Percentiles rank a stretch among this genome's conserved stretches.
Evolutionary conservation across 2,329 filamentous ascomycete genomes (phyloP).

Genomic region (Tolypocladium endophyticum): DNA sequence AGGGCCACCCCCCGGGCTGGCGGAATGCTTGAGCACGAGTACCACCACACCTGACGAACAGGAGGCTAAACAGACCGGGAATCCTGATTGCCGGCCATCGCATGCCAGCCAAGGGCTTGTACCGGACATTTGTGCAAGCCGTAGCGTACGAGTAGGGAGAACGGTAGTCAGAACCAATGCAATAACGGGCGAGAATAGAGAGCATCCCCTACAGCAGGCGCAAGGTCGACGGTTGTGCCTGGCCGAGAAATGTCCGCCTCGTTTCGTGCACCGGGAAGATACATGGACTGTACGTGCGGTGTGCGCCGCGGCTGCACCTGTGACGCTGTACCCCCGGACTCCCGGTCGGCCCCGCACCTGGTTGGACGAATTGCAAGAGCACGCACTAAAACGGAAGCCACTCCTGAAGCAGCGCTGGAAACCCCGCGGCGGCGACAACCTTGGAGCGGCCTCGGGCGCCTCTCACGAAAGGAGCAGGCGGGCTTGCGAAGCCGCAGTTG

Average conservation of each 20-base stretch:
- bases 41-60: neutral
- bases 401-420: neutral
- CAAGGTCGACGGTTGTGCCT: neutral
- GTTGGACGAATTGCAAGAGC: neutral
- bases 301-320: neutral
- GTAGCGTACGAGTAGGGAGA: neutral
- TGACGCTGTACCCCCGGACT: neutral
- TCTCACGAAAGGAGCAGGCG: neutral
- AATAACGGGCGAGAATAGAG: neutral
- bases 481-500: neutral
- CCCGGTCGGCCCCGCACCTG: neutral
- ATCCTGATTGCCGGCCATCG: neutral
- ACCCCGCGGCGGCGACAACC: neutral
- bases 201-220: neutral
- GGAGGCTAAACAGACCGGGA: neutral
- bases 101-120: neutral
- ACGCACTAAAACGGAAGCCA: neutral
- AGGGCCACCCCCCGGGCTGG: neutral
- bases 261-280: neutral
- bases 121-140: neutral
- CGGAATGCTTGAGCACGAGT: neutral
- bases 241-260: neutral
- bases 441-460: neutral
- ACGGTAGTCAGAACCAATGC: neutral
- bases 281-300: neutral